These are phyloP conservation scores for Xanthoconium separans DNA, from an alignment of 1,284 basidiomycete species.

Conservation along the genomic window DNA sequence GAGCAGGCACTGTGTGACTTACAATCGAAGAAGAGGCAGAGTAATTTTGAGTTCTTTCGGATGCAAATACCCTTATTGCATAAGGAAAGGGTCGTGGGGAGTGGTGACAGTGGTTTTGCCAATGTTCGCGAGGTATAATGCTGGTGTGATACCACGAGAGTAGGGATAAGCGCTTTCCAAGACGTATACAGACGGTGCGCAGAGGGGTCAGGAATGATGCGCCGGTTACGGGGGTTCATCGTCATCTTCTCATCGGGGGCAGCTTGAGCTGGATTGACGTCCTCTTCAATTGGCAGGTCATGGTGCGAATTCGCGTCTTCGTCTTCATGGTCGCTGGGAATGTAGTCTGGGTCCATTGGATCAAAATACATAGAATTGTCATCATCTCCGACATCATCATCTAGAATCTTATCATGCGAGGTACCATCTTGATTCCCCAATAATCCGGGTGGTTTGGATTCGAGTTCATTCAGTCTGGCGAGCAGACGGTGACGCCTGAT, in stretches of 20 bases:
- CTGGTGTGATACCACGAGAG: neutral
- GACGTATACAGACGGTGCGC: neutral
- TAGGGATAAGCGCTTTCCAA: neutral
- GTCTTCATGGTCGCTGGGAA: too few species aligned
- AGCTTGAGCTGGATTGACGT: neutral
- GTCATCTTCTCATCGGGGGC: neutral
- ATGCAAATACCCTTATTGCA: neutral
- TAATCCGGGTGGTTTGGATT: neutral
- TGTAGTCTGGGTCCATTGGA: neutral
- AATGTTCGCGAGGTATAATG: neutral
- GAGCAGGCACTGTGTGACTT: neutral
- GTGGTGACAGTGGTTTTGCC: neutral
- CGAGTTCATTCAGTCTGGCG: neutral
- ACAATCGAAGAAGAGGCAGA: constrained; percentile 1
- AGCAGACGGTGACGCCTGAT: neutral
- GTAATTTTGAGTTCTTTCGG: neutral
- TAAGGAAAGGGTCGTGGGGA: neutral
- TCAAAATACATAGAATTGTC: neutral
- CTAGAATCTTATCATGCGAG: neutral
- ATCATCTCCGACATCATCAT: too few species aligned
- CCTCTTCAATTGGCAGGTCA: neutral
- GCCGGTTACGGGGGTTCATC: neutral
- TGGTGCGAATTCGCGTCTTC: too few species aligned
- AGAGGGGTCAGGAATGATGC: neutral
- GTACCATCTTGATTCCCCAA: neutral